phyloP scores from a whole-genome alignment of 306 rosid species.

The Cajanus cajan region DNA sequence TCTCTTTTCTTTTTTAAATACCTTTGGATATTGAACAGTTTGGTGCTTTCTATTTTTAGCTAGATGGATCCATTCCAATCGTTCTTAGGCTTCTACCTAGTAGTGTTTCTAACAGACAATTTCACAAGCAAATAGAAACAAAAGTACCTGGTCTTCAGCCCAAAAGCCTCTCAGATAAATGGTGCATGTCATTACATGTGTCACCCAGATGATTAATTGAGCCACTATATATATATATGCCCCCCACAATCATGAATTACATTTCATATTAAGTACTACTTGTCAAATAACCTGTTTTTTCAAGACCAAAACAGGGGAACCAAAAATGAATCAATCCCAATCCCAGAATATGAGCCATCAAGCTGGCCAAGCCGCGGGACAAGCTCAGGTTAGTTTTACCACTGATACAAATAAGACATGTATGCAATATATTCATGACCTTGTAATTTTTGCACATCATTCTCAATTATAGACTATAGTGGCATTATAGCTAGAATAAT shows the following conservation, averaged over 20 bases:
- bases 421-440: not conserved
- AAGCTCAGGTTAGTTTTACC: slow-evolving; percentile 36
- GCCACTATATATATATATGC: not conserved
- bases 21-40: not conserved
- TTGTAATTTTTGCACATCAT: not conserved
- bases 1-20: not conserved
- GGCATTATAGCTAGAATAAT: not conserved
- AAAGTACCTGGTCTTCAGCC: slow-evolving; percentile 31
- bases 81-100: not conserved
- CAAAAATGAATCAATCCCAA: slow-evolving; percentile 37
- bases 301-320: not conserved
- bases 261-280: not conserved
- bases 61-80: not conserved
- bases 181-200: slow-evolving; percentile 14
- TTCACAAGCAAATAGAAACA: not conserved
- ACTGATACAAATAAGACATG: not conserved
- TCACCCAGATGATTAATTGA: not conserved
- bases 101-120: not conserved
- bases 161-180: slow-evolving; percentile 6
- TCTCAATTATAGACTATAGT: not conserved
- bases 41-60: slow-evolving; percentile 2
- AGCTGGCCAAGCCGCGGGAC: slow-evolving; percentile 50
- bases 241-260: not conserved
- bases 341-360: slow-evolving; percentile 32
- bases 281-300: not conserved